A percentile compares a stretch with the other conserved stretches of the same genome.
Evolutionary conservation across 768 basidiomycete genomes (phyloP).

Genomic region (Boletus rubescentipes): DNA sequence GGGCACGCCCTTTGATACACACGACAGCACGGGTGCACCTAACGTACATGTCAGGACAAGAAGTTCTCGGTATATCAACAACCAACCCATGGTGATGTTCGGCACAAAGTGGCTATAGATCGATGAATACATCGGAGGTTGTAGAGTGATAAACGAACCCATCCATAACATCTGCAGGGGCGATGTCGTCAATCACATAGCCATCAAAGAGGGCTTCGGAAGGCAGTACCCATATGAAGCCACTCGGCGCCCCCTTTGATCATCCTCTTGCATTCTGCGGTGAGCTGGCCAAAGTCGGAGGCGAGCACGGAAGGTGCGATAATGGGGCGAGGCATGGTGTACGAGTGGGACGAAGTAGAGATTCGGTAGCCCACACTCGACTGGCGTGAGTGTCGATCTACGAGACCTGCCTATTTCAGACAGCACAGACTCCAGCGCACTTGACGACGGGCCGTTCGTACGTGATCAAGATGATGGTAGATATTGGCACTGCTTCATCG

Average conservation of each 20-base stretch:
- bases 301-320: constrained; percentile 97
- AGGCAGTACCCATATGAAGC: constrained; percentile 87
- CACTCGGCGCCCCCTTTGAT: constrained; percentile 94
- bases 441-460: background rate
- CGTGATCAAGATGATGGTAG: background rate
- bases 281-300: constrained; percentile 94
- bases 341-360: constrained; percentile 6
- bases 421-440: background rate
- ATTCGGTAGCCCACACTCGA: constrained; percentile 2
- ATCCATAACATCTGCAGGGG: constrained; percentile 92
- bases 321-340: constrained; percentile 79
- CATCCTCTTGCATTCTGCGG: constrained; percentile 96
- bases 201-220: constrained; percentile 3
- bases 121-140: background rate
- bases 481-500: background rate
- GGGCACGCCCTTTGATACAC: constrained; percentile 82
- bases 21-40: constrained; percentile 88
- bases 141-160: constrained; percentile 51
- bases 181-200: constrained; percentile 8
- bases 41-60: constrained; percentile 14
- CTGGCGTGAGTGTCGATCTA: constrained; percentile 19
- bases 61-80: background rate
- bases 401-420: constrained; percentile 28
- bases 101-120: constrained; percentile 88
- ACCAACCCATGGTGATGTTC: constrained; percentile 94